Percentiles rank a stretch among this genome's conserved stretches.
phyloP scores from a whole-genome alignment of 1,284 basidiomycete genomes.

The Rhodotorula mucilaginosa region DNA sequence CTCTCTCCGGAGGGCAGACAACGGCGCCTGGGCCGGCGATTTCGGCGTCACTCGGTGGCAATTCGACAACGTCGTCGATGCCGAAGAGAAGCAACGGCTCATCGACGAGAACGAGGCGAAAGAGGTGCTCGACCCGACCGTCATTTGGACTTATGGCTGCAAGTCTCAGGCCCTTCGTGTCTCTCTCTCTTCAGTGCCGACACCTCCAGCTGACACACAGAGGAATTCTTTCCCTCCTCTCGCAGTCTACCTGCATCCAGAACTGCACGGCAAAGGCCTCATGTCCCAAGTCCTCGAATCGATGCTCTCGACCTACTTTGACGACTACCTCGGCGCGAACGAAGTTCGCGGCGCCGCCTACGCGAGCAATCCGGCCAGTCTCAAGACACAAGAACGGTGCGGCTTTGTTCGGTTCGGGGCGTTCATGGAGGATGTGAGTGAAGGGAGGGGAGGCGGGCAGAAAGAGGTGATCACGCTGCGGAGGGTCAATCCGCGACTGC shows the following conservation, averaged over 20 bases:
- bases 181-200: background rate
- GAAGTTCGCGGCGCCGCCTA: conserved; percentile 20
- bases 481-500: background rate
- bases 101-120: conserved; percentile 11
- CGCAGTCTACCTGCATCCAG: conserved; percentile 20
- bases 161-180: background rate
- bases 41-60: conserved; percentile 10
- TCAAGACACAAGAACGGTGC: conserved; percentile 24
- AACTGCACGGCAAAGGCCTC: conserved; percentile 15
- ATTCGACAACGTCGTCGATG: conserved; percentile 5
- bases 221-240: too few relatives aligned
- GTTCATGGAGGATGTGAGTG: background rate
- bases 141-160: conserved; percentile 29
- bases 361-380: conserved; percentile 9
- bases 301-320: background rate
- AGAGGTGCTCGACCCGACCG: conserved; percentile 9
- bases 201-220: too few relatives aligned
- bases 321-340: conserved; percentile 7
- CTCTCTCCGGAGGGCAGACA: conserved; percentile 4
- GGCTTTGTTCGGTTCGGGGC: conserved; percentile 5
- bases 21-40: conserved; percentile 28
- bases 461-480: conserved; percentile 4
- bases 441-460: conserved; percentile 17
- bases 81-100: background rate
- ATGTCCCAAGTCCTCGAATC: conserved; percentile 17